Evolutionary conservation across 1,284 basidiomycete species (phyloP), one percentile per base, ranked within the genome.

Genomic region (Fomes fomentarius): DNA sequence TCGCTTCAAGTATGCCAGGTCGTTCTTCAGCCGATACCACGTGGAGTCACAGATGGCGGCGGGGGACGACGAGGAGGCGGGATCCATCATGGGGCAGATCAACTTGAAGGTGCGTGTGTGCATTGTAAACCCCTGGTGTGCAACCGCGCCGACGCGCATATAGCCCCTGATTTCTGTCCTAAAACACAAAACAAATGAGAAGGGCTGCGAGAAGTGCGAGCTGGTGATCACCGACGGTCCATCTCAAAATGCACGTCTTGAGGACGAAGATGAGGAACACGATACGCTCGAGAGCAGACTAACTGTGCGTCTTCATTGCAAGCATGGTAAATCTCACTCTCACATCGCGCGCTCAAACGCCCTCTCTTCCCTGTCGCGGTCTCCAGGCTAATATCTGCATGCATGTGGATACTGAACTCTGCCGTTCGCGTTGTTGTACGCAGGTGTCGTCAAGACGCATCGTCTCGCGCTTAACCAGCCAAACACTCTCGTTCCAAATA

Each of bases 391-490:
- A 38, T 5, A 14, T 8, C 31, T 26, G 34, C 34, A 34, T 46
- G 33, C 34, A 53, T 39, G 38, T 21, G 43, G 37, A 25, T 34
- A 47, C 52, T 58, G 44, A 53, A 35, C n/a, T n/a, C n/a, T 19
- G n/a, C 47, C 31, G 26, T 25, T 40, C n/a, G 15, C 37, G 51
- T 33, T 33, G n/a, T 24, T 2, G 33, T 30, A 34, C 25, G 14
- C 51, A 92, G 90, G 89, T 47, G 83, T 93, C 50, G 71, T 89
- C 21, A 93, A 92, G 71, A 93, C 91, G 0, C 91, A 93, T 69
- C 80, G 83, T 15, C 72, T 93, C 12, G 74, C 84, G 17, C 72
- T 93, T 21, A 75, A 82, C 47, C 76, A 79, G 2, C 79, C 82
- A 31, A 77, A 77, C 2, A 76, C 81, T 14, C 75, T 87, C 30